phyloP scores from a whole-genome alignment of 768 basidiomycete species.

The Boletus reticuloceps region DNA sequence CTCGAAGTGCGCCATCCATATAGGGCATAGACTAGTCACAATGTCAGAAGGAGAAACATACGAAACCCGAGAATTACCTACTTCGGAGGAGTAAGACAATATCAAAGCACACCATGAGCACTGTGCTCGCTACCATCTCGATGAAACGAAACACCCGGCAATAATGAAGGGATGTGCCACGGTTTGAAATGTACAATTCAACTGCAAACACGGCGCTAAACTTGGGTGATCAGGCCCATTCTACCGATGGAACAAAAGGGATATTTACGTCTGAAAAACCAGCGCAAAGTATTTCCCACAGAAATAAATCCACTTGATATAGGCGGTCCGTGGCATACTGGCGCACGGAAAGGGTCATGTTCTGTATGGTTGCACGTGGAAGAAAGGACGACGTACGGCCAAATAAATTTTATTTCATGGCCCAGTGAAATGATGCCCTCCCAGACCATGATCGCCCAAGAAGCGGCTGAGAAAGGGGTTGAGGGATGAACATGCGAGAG shows the following conservation, averaged over 20 bases:
- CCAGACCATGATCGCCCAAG: constrained; percentile 15
- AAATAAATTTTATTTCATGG: constrained; percentile 21
- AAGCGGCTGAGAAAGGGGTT: constrained; percentile 2
- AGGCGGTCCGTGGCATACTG: constrained; percentile 16
- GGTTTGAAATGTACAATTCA: constrained; percentile 3
- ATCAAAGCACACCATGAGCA: constrained; percentile 19
- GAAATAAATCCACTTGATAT: constrained; percentile 28
- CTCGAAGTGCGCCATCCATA: constrained; percentile 3
- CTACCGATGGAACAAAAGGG: neutral
- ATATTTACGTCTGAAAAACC: constrained; percentile 14
- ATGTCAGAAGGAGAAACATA: neutral
- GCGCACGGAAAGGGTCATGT: neutral
- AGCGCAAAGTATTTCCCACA: constrained; percentile 22
- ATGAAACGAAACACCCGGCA: constrained; percentile 14
- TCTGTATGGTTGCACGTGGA: neutral
- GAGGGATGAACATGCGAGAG: neutral
- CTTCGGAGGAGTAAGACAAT: constrained; percentile 22
- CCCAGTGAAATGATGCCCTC: constrained; percentile 15
- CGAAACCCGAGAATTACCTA: constrained; percentile 1
- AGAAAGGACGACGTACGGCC: constrained; percentile 17
- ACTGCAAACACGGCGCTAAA: constrained; percentile 7
- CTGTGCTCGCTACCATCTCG: constrained; percentile 9
- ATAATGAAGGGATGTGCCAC: neutral
- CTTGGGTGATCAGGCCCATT: neutral
- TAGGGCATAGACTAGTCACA: constrained; percentile 17